phyloP scores from a whole-genome alignment of 2,329 filamentous ascomycete genomes.

The Graphilbum sp. region DNA sequence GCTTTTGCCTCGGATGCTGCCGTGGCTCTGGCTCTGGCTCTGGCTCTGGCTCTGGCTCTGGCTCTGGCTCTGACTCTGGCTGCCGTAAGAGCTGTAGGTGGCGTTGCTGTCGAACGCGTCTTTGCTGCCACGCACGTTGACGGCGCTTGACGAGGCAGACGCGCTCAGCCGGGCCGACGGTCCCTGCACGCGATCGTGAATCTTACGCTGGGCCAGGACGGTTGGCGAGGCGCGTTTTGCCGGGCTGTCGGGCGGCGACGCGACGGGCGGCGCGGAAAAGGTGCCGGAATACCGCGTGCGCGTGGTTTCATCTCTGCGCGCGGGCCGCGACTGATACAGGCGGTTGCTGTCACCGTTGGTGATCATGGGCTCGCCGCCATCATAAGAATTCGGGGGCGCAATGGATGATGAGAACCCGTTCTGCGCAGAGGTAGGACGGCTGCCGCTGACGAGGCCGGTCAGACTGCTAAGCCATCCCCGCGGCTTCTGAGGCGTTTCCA shows the following conservation, averaged over 20 bases:
- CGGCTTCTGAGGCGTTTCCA: conserved; percentile 6
- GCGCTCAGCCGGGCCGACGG: conserved; percentile 12
- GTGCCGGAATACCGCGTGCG: conserved; percentile 6
- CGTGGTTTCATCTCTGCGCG: neutral
- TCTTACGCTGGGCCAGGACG: conserved; percentile 17
- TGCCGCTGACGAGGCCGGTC: conserved; percentile 6
- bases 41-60: too few relatives aligned
- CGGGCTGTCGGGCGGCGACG: conserved; percentile 15
- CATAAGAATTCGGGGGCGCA: too few relatives aligned
- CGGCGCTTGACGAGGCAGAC: neutral
- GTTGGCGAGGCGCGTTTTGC: conserved; percentile 17
- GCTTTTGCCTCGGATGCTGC: neutral
- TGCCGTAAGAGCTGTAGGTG: neutral
- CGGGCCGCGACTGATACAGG: neutral
- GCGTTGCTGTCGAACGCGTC: neutral
- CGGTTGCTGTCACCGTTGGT: neutral
- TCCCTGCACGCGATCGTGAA: conserved; percentile 18
- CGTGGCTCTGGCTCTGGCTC: too few relatives aligned
- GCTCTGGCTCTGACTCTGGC: too few relatives aligned
- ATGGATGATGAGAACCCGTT: neutral
- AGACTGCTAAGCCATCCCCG: conserved; percentile 7
- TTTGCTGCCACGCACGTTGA: neutral
- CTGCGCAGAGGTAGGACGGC: neutral
- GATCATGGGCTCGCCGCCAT: too few relatives aligned
- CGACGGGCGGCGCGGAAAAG: conserved; percentile 9